phyloP scores from a whole-genome alignment of 2,329 filamentous ascomycete species.

The Pseudocercospora pini-densiflorae region DNA sequence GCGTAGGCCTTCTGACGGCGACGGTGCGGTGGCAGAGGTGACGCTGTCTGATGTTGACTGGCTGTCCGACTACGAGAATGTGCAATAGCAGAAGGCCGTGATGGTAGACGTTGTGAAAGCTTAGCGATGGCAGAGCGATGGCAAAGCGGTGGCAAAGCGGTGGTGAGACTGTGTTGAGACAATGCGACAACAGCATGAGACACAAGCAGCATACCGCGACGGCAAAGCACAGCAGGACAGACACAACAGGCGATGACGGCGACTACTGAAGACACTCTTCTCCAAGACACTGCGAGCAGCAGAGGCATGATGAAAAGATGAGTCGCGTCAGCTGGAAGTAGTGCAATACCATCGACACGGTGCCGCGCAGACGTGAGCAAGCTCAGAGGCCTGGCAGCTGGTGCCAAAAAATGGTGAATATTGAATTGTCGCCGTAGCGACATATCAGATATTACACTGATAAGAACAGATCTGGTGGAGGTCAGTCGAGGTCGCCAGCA shows the following conservation, averaged over 20 bases:
- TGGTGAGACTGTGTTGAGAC: neutral
- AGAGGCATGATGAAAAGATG: conserved; percentile 6
- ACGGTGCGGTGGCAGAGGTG: neutral
- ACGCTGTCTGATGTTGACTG: neutral
- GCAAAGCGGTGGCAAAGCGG: neutral
- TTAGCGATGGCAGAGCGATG: neutral
- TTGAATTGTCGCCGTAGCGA: neutral
- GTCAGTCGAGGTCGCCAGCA: neutral
- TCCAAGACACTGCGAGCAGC: conserved; percentile 1
- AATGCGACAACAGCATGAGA: neutral
- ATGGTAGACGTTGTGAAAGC: neutral
- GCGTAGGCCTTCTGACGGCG: too few relatives aligned
- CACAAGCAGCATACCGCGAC: neutral
- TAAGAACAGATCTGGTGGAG: neutral
- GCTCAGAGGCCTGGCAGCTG: neutral
- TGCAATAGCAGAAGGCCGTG: neutral
- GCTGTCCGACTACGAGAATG: neutral
- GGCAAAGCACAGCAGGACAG: neutral
- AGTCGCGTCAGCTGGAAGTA: conserved; percentile 1
- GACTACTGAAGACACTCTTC: neutral
- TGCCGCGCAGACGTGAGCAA: neutral
- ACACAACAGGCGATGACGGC: neutral
- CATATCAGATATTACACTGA: neutral
- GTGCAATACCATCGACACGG: conserved; percentile 1
- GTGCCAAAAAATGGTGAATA: conserved; percentile 5